phyloP scores from a whole-genome alignment of 2,329 filamentous ascomycete species.

The Hymenoscyphus scutula region DNA sequence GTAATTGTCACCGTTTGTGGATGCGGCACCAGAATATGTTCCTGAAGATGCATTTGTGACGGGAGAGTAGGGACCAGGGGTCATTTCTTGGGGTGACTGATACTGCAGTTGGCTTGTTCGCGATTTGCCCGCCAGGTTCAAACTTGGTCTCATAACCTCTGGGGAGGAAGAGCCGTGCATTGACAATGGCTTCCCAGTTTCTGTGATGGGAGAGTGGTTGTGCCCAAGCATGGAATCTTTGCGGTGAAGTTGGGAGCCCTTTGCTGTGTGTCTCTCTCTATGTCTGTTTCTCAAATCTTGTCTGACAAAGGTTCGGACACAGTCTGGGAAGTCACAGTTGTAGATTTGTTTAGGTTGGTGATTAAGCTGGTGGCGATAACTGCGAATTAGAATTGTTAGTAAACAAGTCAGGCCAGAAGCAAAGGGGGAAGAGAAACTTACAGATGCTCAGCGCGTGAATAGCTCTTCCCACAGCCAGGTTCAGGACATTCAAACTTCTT shows the following conservation, averaged over 20 bases:
- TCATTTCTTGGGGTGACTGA: slow-evolving; percentile 34
- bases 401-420: too few species aligned
- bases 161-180: slow-evolving; percentile 33
- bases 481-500: slow-evolving; percentile 83
- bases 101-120: slow-evolving; percentile 33
- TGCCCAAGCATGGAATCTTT: slow-evolving; percentile 63
- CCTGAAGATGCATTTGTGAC: slow-evolving; percentile 30
- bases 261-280: slow-evolving; percentile 75
- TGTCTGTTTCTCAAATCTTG: slow-evolving; percentile 89
- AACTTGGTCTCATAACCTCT: slow-evolving; percentile 32
- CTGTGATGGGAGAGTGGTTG: slow-evolving; percentile 42
- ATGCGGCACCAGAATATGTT: slow-evolving; percentile 29
- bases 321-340: slow-evolving; percentile 87
- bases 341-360: slow-evolving; percentile 96
- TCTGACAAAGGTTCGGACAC: slow-evolving; percentile 85
- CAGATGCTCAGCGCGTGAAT: slow-evolving; percentile 93
- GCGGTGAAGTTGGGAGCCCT: slow-evolving; percentile 72
- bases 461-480: slow-evolving; percentile 89
- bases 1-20: slow-evolving; percentile 31
- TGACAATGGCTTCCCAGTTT: slow-evolving; percentile 26
- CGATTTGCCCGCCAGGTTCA: slow-evolving; percentile 24
- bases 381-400: slow-evolving; percentile 33
- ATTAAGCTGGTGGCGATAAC: slow-evolving; percentile 89
- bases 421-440: slow-evolving; percentile 59
- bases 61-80: slow-evolving; percentile 33